Percentiles rank a stretch among this genome's conserved stretches.
Conservation (phyloP, 305 asterid species). For the Ilex paraguariensis region DNA sequence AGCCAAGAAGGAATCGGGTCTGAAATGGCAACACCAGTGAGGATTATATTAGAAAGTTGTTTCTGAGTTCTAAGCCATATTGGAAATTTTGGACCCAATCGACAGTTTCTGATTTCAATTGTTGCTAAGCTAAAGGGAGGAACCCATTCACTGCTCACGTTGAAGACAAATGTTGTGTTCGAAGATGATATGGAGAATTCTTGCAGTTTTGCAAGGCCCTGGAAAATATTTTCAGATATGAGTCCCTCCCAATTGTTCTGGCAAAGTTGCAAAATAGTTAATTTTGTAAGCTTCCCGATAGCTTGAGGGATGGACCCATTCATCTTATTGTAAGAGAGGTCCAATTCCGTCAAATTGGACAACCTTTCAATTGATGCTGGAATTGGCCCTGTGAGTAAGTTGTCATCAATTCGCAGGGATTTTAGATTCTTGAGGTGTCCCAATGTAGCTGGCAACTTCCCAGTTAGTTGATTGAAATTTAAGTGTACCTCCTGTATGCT, state of each 20-base stretch:
- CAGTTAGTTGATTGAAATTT: constrained; percentile 16
- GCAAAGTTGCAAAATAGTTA: constrained; percentile 14
- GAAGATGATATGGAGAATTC: constrained; percentile 15
- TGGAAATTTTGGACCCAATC: constrained; percentile 33
- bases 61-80: constrained; percentile 26
- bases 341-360: constrained; percentile 21
- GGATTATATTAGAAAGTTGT: constrained; percentile 12
- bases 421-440: constrained; percentile 18
- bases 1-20: constrained; percentile 31
- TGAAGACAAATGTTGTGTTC: constrained; percentile 20
- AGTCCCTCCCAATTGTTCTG: constrained; percentile 32
- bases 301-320: constrained; percentile 27
- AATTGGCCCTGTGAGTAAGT: constrained; percentile 29
- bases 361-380: constrained; percentile 27
- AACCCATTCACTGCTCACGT: constrained; percentile 25
- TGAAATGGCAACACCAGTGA: constrained; percentile 16
- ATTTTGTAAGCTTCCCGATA: constrained; percentile 25
- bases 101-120: constrained; percentile 23
- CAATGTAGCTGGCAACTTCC: constrained; percentile 22
- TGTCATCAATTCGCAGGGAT: constrained; percentile 14
- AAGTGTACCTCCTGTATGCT: constrained; percentile 20
- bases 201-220: constrained; percentile 21
- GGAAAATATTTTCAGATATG: constrained; percentile 32
- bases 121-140: constrained; percentile 29
- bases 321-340: constrained; percentile 25